phyloP scores from a whole-genome alignment of 2,329 filamentous ascomycete species.

The Didymella pomorum region DNA sequence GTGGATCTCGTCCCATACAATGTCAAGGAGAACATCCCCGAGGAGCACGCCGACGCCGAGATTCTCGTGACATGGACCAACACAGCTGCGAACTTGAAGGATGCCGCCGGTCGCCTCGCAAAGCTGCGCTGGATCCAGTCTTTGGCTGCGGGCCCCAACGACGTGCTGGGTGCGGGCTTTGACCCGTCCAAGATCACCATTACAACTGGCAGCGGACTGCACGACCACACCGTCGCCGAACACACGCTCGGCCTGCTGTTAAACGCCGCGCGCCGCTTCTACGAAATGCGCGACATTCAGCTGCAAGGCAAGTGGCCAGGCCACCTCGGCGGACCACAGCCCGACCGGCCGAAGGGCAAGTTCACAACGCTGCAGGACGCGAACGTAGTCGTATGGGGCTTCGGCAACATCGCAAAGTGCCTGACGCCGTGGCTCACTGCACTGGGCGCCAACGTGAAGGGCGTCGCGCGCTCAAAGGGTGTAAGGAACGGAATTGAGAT shows the following conservation, averaged over 20 bases:
- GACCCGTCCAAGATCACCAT: conserved; percentile 60
- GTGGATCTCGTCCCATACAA: conserved; percentile 68
- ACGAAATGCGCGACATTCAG: conserved; percentile 71
- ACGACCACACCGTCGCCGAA: conserved; percentile 71
- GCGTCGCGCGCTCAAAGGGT: conserved; percentile 64
- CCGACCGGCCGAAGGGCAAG: conserved; percentile 62
- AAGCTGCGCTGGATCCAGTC: conserved; percentile 72
- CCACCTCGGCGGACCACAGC: conserved; percentile 69
- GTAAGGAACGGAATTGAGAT: conserved; percentile 68
- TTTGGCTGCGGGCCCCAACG: conserved; percentile 71
- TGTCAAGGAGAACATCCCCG: conserved; percentile 63
- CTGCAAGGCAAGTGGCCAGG: conserved; percentile 64
- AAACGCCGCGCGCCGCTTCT: conserved; percentile 64
- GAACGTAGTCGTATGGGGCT: conserved; percentile 69
- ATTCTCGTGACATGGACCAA: conserved; percentile 71
- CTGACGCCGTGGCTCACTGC: conserved; percentile 63
- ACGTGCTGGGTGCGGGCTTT: conserved; percentile 69
- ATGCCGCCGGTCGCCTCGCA: conserved; percentile 64
- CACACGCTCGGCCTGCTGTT: conserved; percentile 68
- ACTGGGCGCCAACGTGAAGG: conserved; percentile 66
- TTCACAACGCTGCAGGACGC: conserved; percentile 69
- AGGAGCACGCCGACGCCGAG: conserved; percentile 66
- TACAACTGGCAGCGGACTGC: conserved; percentile 69
- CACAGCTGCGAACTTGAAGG: conserved; percentile 64
- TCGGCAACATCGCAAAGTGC: conserved; percentile 71